phyloP scores from a whole-genome alignment of 1,139 yeast species.

The Groenewaldozyma auringiensis region DNA sequence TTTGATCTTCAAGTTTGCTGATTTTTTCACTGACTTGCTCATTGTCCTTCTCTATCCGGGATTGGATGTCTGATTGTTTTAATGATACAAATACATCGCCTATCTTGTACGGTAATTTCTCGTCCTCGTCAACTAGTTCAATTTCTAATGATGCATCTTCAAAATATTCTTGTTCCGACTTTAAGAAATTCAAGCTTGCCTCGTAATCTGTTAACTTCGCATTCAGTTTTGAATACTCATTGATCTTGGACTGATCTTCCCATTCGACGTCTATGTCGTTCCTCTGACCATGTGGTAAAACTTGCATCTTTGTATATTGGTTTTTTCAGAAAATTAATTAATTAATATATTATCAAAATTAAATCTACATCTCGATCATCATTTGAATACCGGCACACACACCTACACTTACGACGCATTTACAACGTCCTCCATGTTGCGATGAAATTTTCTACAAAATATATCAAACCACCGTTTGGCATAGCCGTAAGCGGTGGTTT shows the following conservation, averaged over 20 bases:
- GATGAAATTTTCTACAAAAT: neutral
- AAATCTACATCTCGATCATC: too few species aligned
- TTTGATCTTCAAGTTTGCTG: constrained; percentile 37
- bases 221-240: constrained; percentile 77
- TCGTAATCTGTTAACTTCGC: constrained; percentile 54
- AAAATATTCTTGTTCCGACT: constrained; percentile 74
- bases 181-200: constrained; percentile 42
- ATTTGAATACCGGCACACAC: too few species aligned
- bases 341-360: too few species aligned
- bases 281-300: constrained; percentile 16
- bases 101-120: constrained; percentile 45
- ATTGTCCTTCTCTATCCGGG: constrained; percentile 54
- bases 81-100: constrained; percentile 75
- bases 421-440: too few species aligned
- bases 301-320: constrained; percentile 7
- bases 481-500: constrained; percentile 73
- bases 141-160: constrained; percentile 82
- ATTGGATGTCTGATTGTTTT: constrained; percentile 57
- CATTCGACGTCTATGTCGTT: constrained; percentile 74
- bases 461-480: constrained; percentile 20
- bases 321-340: too few species aligned
- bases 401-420: too few species aligned
- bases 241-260: constrained; percentile 86
- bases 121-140: constrained; percentile 79
- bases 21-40: constrained; percentile 47